Evolutionary conservation across 2,329 filamentous ascomycete genomes (phyloP), one percentile per base, ranked within the genome.

Genomic region (Dothideomycetes sp.): DNA sequence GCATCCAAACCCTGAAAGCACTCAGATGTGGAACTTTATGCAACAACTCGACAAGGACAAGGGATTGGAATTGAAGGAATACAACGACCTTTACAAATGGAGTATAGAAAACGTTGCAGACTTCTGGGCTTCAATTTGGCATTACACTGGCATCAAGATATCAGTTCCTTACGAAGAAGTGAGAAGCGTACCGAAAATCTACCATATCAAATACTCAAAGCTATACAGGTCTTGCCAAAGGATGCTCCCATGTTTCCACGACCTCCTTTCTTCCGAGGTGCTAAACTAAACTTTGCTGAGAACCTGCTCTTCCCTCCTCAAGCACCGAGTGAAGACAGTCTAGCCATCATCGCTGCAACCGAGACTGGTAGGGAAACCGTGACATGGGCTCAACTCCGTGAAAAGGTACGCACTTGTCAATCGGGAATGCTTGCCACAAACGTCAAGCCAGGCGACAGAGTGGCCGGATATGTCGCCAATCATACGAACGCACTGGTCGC

Each of bases 81-180:
- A 94, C 55, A 64, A 78, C 15, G 76, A 76, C n/a, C 72, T 96
- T 7, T 83, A 89, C 64, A 65, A 74, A 57, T 96, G 89, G 89
- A 94, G 86, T 49, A 73, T 91, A 48, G 74, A 81, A 6, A 70
- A 89, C 51, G 71, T 86, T 6, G 71, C 78, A 17, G 65, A 71
- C 1, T 94, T 95, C 60, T 96, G 89, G 89, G 78, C 74, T 35
- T 80, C 87, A 41, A 74, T 86, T 8, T 95, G 88, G 88, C 69
- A 83, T 29, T 88, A 82, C 61, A 83, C 83, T 3, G 82, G 82
- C 30, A 73, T 96, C 50, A 78, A 70, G 48, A 76, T 84, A 4
- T 82, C 82, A 17, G 68, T 67, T 52, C 61, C 68, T 6, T 88
- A 76, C 56, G 64, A 70, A 18, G 60, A 73, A 64, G 81, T 84